Base-by-base conservation (phyloP, 2,329 filamentous ascomycete genomes). In the Elsinoe arachidis region DNA sequence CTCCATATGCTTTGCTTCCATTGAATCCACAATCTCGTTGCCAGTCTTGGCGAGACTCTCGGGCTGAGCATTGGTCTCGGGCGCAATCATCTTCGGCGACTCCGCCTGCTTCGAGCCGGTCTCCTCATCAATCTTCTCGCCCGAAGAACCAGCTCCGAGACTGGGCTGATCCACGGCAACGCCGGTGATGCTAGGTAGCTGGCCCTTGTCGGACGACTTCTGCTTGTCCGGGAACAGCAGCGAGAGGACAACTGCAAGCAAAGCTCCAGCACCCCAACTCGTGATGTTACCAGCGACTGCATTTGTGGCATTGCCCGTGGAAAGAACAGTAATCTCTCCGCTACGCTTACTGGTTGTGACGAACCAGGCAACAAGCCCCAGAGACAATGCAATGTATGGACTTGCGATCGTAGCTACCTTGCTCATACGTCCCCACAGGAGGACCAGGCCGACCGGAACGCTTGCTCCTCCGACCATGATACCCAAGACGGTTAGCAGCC, bases 1-100 rank as follows among this genome's bases (percentile, higher is more conserved):
- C 57, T 71, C 68, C n/a, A 72, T 73, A 53, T 74, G 67, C 5
- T 67, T 66, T 9, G 65, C 60, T 57, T 72, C 70, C 4, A 75
- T 70, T 58, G 69, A 76, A 60, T 74, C 72, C 3, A 75, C 70
- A 3, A 76, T 63, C 21, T 73, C 71, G 56, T 76, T 76, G 26
- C 69, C 69, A 1, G 69, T 72, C 3, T 64, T 63, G 1, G 65
- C 61, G 9, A 67, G 15, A 1, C 64, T 63, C 12, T 66, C 64
- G 1, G 68, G 65, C 44, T 52, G 14, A 56, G 34, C n/a, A n/a
- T 11, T 14, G 26, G 17, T 19, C 2, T 19, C n/a, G 3, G 35
- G 34, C 51, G 5, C 33, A 17, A 2, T 21, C 34, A 39, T 38
- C 21, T 46, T 53, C 15, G 10, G 14, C 21, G 14, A 15, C 12